phyloP scores from a whole-genome alignment of 345 rosid species.

The Salix viminalis region DNA sequence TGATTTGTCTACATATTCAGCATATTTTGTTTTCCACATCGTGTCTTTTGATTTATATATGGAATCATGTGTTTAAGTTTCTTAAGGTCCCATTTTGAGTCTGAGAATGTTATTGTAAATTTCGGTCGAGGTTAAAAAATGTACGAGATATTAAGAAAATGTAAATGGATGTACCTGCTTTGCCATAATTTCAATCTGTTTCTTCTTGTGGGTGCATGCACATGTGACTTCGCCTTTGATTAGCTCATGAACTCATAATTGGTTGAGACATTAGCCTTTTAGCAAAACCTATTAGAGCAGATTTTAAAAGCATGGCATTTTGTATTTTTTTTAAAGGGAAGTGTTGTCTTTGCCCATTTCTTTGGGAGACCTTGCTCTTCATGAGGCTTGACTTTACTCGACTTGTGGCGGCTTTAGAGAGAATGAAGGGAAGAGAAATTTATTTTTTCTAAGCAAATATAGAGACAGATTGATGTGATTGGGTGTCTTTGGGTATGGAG shows the following conservation, averaged over 20 bases:
- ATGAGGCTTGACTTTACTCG: background rate
- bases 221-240: background rate
- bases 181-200: background rate
- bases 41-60: background rate
- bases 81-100: background rate
- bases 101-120: background rate
- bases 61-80: background rate
- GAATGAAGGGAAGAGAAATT: background rate
- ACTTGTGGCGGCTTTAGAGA: background rate
- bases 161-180: background rate
- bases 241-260: background rate
- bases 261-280: background rate
- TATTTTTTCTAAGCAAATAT: background rate
- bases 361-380: background rate
- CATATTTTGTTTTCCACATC: background rate
- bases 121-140: background rate
- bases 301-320: background rate
- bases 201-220: background rate
- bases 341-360: background rate
- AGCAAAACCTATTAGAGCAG: background rate
- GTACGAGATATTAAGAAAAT: no score
- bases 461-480: background rate
- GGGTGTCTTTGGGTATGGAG: background rate
- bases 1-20: background rate
- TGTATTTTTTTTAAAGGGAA: no score